Evolutionary conservation across 2,329 filamentous ascomycete genomes (phyloP), one percentile per base, ranked within the genome.

Genomic region (Nothomitra cinnamomea): DNA sequence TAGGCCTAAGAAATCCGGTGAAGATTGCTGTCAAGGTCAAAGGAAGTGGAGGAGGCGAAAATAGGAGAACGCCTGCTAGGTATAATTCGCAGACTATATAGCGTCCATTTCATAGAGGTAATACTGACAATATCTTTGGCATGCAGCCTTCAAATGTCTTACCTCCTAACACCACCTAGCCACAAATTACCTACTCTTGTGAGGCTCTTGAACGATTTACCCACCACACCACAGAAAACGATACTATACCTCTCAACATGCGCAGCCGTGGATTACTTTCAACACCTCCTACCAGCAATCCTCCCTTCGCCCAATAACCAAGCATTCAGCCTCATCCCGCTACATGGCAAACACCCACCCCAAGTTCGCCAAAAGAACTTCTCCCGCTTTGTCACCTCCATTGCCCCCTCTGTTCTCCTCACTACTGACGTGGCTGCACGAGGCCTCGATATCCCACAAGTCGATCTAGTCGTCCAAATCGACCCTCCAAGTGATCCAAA

Each of bases 231-330:
- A 0, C 82, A 89, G 58, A 88, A 89, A 62, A 84, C 81, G 32
- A 95, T 98, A 53, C 74, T 95, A 53, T 98, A 95, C 64, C 75
- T 96, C 21, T 94, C 89, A 0, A 95, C 90, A 1, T 95, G 92
- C 65, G 89, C 88, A 32, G 85, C 86, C 0, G 92, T 98, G 56
- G 90, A 96, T 66, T 96, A 96, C 68, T 94, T 94, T 65, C 81
- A 89, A 56, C 78, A 87, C 59, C 72, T 94, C 4, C 72, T 98
- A 1, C 85, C 86, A 0, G 68, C 75, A 1, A 69, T 95, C 4
- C 70, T 98, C 0, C 38, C 38, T 8, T 32, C 25, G 6, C 40
- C 52, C 13, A 61, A 65, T n/a, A 19, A 22, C 15, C 52, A 58
- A 19, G 52, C 75, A 1, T 86, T 87, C 61, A 71, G 77, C 0